A percentile compares a stretch with the other conserved stretches of the same genome.
Conservation (phyloP, 441 rosid species). For the Adansonia madagascariensis region DNA sequence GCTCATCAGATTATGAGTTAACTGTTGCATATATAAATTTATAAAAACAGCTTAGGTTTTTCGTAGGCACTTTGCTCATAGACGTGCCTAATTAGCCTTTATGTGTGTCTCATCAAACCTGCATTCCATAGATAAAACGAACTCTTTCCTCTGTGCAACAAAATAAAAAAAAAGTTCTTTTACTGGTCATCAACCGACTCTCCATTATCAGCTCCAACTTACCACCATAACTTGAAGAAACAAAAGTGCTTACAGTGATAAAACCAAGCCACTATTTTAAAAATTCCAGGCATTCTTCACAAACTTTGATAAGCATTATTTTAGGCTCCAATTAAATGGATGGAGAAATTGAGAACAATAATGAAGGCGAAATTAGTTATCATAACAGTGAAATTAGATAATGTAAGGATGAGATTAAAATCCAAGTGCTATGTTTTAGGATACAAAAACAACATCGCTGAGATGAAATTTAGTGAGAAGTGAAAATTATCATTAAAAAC, state of each 20-base stretch:
- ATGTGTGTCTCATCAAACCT: neutral
- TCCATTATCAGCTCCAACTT: neutral
- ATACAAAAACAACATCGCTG: neutral
- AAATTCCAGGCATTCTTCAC: neutral
- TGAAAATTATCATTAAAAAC: neutral
- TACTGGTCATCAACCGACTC: too few relatives aligned
- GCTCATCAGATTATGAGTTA: neutral
- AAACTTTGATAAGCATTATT: neutral
- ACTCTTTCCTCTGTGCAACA: neutral
- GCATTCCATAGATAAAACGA: neutral
- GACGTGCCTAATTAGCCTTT: conserved; percentile 8
- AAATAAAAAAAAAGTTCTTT: neutral
- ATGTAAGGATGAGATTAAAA: neutral
- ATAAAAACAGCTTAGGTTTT: neutral
- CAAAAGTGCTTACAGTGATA: neutral
- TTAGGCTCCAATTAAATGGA: neutral
- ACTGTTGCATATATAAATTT: neutral
- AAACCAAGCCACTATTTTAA: neutral
- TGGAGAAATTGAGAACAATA: neutral
- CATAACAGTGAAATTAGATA: neutral
- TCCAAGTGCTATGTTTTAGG: too few relatives aligned
- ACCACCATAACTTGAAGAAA: conserved; percentile 8
- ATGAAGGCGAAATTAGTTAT: neutral
- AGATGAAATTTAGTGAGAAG: neutral
- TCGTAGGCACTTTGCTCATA: neutral